phyloP scores from a whole-genome alignment of 176 grass and related monocot genomes.

The Lolium multiflorum region DNA sequence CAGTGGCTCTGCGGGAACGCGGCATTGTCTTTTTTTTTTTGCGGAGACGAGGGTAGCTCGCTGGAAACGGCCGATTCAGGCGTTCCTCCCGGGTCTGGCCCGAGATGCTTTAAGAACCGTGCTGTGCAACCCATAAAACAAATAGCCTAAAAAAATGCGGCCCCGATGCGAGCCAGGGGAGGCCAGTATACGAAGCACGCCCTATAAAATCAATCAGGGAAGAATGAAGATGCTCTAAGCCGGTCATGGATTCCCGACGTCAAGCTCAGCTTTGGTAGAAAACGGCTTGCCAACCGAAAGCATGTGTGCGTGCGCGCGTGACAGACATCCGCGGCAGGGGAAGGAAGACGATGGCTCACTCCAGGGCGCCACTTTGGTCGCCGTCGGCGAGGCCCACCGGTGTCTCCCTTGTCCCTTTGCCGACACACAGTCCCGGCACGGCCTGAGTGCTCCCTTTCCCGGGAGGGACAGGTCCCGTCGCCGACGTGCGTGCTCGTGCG shows the following conservation, averaged over 20 bases:
- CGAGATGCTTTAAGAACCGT: too few relatives aligned
- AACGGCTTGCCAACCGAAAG: constrained; percentile 47
- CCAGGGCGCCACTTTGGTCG: constrained; percentile 9
- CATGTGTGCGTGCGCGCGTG: neutral
- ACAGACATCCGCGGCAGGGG: neutral
- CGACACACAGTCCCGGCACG: constrained; percentile 56
- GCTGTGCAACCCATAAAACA: too few relatives aligned
- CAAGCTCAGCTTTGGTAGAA: constrained; percentile 18
- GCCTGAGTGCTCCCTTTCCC: neutral
- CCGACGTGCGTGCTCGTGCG: neutral
- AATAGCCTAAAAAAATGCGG: too few relatives aligned
- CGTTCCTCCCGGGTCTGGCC: too few relatives aligned
- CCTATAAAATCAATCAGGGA: too few relatives aligned
- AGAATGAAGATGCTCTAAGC: too few relatives aligned
- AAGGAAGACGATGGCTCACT: neutral
- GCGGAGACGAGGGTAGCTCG: too few relatives aligned
- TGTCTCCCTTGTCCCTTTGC: constrained; percentile 60
- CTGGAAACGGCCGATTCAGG: too few relatives aligned
- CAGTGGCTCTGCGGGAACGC: too few relatives aligned
- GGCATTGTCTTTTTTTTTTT: too few relatives aligned
- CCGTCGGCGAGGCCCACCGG: constrained; percentile 47
- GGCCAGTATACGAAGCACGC: too few relatives aligned
- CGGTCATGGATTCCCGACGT: constrained; percentile 22
- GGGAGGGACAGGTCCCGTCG: constrained; percentile 31
- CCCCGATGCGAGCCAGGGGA: too few relatives aligned